phyloP scores from a whole-genome alignment of 257 asterid species.

The Jaltomata sinuosa region DNA sequence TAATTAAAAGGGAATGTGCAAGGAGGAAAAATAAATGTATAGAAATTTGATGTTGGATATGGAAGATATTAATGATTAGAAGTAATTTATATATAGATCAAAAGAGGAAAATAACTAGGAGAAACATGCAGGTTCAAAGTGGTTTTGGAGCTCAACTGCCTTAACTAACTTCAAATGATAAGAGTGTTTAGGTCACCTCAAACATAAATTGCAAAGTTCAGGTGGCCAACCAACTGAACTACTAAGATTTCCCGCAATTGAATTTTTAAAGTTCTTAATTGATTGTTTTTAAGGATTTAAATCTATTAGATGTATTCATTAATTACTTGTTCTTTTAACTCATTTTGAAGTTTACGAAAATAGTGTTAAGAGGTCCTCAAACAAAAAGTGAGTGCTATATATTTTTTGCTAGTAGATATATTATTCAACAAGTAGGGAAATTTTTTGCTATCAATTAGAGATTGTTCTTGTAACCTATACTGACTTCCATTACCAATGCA shows the following conservation, averaged over 20 bases:
- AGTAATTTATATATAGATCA: neutral
- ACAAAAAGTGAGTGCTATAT: too few species aligned
- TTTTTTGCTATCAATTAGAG: too few species aligned
- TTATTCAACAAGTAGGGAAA: too few species aligned
- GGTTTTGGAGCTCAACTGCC: constrained; percentile 19
- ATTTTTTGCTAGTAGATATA: too few species aligned
- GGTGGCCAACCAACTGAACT: too few species aligned
- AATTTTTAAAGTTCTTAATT: neutral
- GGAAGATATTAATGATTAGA: neutral
- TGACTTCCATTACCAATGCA: too few species aligned
- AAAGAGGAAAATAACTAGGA: constrained; percentile 2
- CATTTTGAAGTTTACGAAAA: too few species aligned
- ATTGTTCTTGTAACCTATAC: too few species aligned
- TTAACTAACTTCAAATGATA: constrained; percentile 6
- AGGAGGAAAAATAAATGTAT: neutral
- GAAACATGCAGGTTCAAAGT: neutral
- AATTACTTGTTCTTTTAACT: neutral
- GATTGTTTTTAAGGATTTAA: neutral
- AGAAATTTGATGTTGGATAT: constrained; percentile 1
- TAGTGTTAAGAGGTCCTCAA: too few species aligned
- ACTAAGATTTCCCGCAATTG: too few species aligned
- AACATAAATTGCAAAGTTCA: neutral
- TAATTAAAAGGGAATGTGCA: constrained; percentile 16
- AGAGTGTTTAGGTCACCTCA: constrained; percentile 3
- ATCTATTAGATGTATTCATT: neutral